Evolutionary conservation across 1,284 basidiomycete genomes (phyloP), one percentile per base, ranked within the genome.

Genomic region (Coniophora puteana): DNA sequence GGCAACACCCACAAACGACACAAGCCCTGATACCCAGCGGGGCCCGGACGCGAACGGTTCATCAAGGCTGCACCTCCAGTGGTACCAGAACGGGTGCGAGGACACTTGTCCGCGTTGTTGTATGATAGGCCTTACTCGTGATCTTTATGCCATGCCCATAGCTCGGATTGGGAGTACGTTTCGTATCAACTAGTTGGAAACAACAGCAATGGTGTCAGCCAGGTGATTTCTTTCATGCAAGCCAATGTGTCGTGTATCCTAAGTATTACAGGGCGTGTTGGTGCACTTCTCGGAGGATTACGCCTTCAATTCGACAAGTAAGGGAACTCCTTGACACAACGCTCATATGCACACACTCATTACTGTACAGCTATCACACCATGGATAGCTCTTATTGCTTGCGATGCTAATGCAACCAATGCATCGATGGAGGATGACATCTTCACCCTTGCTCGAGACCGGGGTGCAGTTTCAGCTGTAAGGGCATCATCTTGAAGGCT

Each of bases 341-440:
- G 6, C 33, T 44, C 38, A 43, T 46, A 33, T 36, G 14, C 30
- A 35, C 46, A 41, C 47, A 37, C 14, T 18, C 37, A 31, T 40
- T 38, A 29, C 35, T 23, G 20, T 40, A 33, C 47, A 89, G 85
- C 78, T 21, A 73, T 66, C 2, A 89, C 90, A 0, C 90, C 91
- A 6, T 94, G 90, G 89, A 88, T 94, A 48, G 91, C 92, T 4
- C 75, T 92, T 51, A 78, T 94, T 34, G 77, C 78, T 10, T 94
- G 91, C 59, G 90, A 93, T 55, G 56, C 58, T 40, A 90, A 92
- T 58, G 74, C 80, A 18, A 88, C 86, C 4, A 62, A 74, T 46
- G 68, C 75, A 7, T 76, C 76, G 1, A 55, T 69, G 49, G 67
- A 73, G 4, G 55, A 65, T 36, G 90, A 94, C 59, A 78, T 93